Evolutionary conservation across 306 rosid genomes (phyloP).

Genomic region (Medicago truncatula): DNA sequence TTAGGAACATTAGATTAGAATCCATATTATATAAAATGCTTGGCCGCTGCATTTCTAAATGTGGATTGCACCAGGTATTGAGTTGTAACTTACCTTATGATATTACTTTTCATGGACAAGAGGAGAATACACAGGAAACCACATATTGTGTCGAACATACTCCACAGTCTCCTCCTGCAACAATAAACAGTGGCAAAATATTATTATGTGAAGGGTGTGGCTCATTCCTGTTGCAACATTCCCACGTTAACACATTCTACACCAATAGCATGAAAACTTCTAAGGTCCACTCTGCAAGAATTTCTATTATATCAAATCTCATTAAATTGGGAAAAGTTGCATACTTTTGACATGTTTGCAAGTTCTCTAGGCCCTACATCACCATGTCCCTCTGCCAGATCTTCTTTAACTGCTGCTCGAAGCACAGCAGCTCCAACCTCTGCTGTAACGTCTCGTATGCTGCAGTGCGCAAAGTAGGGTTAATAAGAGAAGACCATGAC

Average conservation of each 20-base stretch:
- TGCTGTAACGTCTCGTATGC: constrained; percentile 82
- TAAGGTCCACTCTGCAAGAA: constrained; percentile 6
- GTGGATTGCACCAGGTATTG: constrained; percentile 16
- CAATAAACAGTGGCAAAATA: constrained; percentile 31
- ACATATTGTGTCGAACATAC: constrained; percentile 69
- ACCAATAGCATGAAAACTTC: constrained; percentile 3
- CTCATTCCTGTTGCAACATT: not conserved
- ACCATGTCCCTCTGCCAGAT: constrained; percentile 81
- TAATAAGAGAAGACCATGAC: constrained; percentile 29
- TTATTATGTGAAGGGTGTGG: not conserved
- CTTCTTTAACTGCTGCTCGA: constrained; percentile 80
- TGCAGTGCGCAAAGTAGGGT: constrained; percentile 46
- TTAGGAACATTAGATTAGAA: constrained; percentile 22
- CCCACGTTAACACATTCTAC: constrained; percentile 22
- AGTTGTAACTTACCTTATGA: not conserved
- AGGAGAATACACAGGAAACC: constrained; percentile 90
- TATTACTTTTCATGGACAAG: constrained; percentile 81
- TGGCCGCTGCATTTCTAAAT: constrained; percentile 30
- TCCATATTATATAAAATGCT: constrained; percentile 37
- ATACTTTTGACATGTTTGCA: constrained; percentile 77
- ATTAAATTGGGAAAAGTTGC: constrained; percentile 35
- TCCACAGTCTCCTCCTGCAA: constrained; percentile 82
- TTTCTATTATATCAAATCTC: not conserved
- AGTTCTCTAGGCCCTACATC: constrained; percentile 84
- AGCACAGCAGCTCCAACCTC: constrained; percentile 98